phyloP scores from a whole-genome alignment of 1,284 basidiomycete species.

The Exsudoporus floridanus region DNA sequence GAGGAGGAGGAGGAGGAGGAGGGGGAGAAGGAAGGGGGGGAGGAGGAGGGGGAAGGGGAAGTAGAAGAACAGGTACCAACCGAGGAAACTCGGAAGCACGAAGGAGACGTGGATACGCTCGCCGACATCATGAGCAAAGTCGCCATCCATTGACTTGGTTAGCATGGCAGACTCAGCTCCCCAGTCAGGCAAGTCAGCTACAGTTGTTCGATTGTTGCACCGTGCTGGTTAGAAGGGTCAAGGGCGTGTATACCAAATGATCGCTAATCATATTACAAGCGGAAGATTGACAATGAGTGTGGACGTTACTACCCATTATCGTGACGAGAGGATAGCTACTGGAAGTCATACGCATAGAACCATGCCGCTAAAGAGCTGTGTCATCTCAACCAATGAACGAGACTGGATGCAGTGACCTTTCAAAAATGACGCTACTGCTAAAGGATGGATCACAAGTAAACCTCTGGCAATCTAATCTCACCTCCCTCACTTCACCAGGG shows the following conservation, averaged over 20 bases:
- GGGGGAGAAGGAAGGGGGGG: slow-evolving; percentile 40
- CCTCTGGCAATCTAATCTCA: neutral
- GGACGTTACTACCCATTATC: neutral
- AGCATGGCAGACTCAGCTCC: neutral
- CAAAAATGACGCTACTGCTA: neutral
- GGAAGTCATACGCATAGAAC: neutral
- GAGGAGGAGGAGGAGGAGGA: slow-evolving; percentile 49
- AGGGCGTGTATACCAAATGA: slow-evolving; percentile 28
- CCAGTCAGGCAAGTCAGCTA: neutral
- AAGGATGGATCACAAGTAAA: neutral
- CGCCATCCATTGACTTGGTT: slow-evolving; percentile 38
- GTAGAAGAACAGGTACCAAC: slow-evolving; percentile 35
- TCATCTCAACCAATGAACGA: neutral
- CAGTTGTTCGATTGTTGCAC: slow-evolving; percentile 2
- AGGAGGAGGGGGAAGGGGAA: slow-evolving; percentile 35
- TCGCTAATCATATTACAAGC: slow-evolving; percentile 14
- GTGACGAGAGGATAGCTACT: slow-evolving; percentile 7
- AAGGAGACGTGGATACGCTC: slow-evolving; percentile 51
- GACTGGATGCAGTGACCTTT: neutral
- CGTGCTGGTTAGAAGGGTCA: neutral
- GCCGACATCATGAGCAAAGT: slow-evolving; percentile 62
- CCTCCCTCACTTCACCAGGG: neutral
- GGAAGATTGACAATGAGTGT: neutral
- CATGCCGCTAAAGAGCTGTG: neutral
- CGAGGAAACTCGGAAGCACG: slow-evolving; percentile 29